Conservation (phyloP, 2,329 filamentous ascomycete species). For the Cordyceps cicadae region DNA sequence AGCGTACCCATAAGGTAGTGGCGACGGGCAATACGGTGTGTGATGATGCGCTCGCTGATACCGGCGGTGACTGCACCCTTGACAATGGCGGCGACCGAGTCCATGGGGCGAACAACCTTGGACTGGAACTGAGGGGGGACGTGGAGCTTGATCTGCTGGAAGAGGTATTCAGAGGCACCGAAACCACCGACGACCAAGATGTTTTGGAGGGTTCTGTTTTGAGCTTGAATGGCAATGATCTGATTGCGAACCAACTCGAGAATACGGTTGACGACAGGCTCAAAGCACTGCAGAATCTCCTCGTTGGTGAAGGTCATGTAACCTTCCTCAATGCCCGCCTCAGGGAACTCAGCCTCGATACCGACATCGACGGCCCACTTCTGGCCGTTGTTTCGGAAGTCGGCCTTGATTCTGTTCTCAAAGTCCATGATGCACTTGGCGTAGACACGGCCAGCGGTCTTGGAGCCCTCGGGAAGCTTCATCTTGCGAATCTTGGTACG, state of each 20-base stretch:
- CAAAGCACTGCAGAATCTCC: constrained; percentile 97
- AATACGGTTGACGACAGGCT: constrained; percentile 95
- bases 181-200: constrained; percentile 97
- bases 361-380: constrained; percentile 99
- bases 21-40: constrained; percentile 89
- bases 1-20: constrained; percentile 99
- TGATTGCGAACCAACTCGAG: constrained; percentile 94
- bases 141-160: constrained; percentile 98
- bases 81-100: constrained; percentile 96
- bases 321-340: constrained; percentile 95
- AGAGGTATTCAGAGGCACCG: constrained; percentile 95
- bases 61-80: constrained; percentile 96
- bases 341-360: constrained; percentile 95
- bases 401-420: constrained; percentile 98
- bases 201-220: constrained; percentile 89
- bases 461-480: constrained; percentile 95
- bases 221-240: constrained; percentile 97
- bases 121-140: constrained; percentile 97
- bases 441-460: constrained; percentile 95
- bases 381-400: constrained; percentile 98
- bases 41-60: constrained; percentile 94
- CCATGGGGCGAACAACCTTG: constrained; percentile 97
- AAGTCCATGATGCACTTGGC: constrained; percentile 99
- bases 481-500: constrained; percentile 98
- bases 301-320: constrained; percentile 99